phyloP scores from a whole-genome alignment of 169 alveolate species.

The Plasmodium malariae region DNA sequence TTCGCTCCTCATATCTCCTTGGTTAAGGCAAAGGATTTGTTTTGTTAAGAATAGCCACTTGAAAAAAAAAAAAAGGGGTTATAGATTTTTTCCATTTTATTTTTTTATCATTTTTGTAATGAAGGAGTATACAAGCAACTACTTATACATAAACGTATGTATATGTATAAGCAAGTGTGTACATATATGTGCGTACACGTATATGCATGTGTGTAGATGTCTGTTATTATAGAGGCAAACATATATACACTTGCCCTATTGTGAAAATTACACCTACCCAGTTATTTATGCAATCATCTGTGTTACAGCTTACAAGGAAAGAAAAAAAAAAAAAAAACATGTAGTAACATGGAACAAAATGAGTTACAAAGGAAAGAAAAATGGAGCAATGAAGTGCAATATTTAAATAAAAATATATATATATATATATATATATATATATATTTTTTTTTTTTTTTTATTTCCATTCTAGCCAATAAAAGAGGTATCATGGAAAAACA shows the following conservation, averaged over 20 bases:
- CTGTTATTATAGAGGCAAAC: background rate
- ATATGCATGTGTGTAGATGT: background rate
- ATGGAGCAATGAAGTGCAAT: too few species aligned
- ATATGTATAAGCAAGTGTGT: background rate
- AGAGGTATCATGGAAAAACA: background rate
- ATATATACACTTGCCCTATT: background rate
- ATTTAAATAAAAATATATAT: conserved; percentile 1
- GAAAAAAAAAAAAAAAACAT: conserved; percentile 4
- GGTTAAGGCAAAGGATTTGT: conserved; percentile 66
- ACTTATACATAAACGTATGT: background rate
- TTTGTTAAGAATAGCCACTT: conserved; percentile 72
- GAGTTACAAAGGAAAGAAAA: background rate
- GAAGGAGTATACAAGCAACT: too few species aligned
- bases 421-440: background rate
- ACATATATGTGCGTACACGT: background rate
- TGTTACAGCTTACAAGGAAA: conserved; percentile 18
- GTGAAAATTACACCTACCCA: conserved; percentile 26
- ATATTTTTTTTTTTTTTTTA: background rate
- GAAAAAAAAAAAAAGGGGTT: background rate
- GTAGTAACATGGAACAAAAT: background rate
- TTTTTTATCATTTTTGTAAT: too few species aligned
- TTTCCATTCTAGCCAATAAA: conserved; percentile 5
- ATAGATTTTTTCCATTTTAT: too few species aligned
- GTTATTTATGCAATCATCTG: conserved; percentile 65
- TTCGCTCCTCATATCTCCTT: conserved; percentile 66